A percentile compares a stretch with the other conserved stretches of the same genome.
phyloP scores from a whole-genome alignment of 768 basidiomycete species.

The Cubamyces lactineus region DNA sequence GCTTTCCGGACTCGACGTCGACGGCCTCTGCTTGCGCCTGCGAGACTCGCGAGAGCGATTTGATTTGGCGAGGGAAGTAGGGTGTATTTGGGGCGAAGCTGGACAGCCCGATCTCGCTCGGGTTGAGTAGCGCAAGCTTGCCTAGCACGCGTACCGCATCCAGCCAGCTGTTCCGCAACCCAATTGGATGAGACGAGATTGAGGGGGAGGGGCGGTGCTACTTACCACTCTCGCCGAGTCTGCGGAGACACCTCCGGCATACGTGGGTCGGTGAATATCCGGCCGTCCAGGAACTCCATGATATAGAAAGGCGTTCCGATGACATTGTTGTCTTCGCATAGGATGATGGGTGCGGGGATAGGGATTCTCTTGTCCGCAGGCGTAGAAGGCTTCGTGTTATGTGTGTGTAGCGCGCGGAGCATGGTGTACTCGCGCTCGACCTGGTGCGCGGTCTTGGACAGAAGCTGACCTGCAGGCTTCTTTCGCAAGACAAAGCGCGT shows the following conservation, averaged over 20 bases:
- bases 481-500: slow-evolving; percentile 85
- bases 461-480: slow-evolving; percentile 85
- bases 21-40: slow-evolving; percentile 69
- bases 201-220: not conserved
- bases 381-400: slow-evolving; percentile 64
- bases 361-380: slow-evolving; percentile 63
- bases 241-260: slow-evolving; percentile 69
- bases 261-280: slow-evolving; percentile 87
- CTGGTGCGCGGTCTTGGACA: slow-evolving; percentile 92
- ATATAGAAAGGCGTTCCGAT: slow-evolving; percentile 93
- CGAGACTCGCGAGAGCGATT: slow-evolving; percentile 82
- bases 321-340: slow-evolving; percentile 78
- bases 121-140: slow-evolving; percentile 65
- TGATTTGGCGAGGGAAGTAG: slow-evolving; percentile 95
- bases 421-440: slow-evolving; percentile 92
- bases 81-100: slow-evolving; percentile 72
- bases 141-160: slow-evolving; percentile 74
- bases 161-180: slow-evolving; percentile 62
- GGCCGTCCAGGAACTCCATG: slow-evolving; percentile 94
- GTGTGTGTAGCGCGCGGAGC: slow-evolving; percentile 71
- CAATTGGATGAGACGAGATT: not conserved
- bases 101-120: slow-evolving; percentile 65
- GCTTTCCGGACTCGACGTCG: slow-evolving; percentile 64
- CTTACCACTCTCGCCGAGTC: slow-evolving; percentile 74
- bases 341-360: slow-evolving; percentile 79